A percentile compares a stretch with the other conserved stretches of the same genome.
These are phyloP conservation scores for Diatrype stigma DNA, from an alignment of 2,329 filamentous ascomycete species.

Conservation along the genomic window DNA sequence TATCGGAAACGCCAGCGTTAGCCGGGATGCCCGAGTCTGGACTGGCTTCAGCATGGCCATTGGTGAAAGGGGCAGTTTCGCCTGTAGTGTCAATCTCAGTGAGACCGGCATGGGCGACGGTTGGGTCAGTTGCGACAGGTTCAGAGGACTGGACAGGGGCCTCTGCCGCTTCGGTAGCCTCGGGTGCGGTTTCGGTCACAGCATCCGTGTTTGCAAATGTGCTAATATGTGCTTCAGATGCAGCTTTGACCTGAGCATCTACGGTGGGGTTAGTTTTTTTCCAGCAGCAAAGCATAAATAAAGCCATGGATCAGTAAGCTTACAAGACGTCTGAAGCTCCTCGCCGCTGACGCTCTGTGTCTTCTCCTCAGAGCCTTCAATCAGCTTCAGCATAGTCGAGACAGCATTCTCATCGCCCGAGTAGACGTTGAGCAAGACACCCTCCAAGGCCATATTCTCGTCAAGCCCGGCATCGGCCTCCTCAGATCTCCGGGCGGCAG, in stretches of 20 bases:
- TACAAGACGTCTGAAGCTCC: constrained; percentile 67
- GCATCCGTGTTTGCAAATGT: constrained; percentile 28
- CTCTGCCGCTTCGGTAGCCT: constrained; percentile 31
- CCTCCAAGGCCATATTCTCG: constrained; percentile 78
- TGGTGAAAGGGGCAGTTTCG: constrained; percentile 34
- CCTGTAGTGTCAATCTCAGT: constrained; percentile 59
- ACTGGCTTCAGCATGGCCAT: constrained; percentile 39
- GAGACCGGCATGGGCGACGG: constrained; percentile 60
- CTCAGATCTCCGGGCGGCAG: constrained; percentile 69
- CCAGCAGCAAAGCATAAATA: constrained; percentile 5
- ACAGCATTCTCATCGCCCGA: constrained; percentile 73
- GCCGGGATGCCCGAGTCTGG: constrained; percentile 35
- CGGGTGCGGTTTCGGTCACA: constrained; percentile 24
- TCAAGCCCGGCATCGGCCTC: constrained; percentile 61
- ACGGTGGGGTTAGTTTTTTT: constrained; percentile 15
- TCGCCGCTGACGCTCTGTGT: constrained; percentile 63
- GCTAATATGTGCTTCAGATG: constrained; percentile 46
- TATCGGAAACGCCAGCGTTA: constrained; percentile 49
- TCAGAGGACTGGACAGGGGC: constrained; percentile 25
- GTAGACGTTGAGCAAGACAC: constrained; percentile 73
- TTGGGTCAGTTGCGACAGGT: constrained; percentile 56
- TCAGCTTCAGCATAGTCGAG: constrained; percentile 70
- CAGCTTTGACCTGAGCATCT: constrained; percentile 58
- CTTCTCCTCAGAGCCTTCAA: constrained; percentile 65
- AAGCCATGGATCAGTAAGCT: constrained; percentile 27